Evolutionary conservation across 768 basidiomycete genomes (phyloP).

Genomic region (Trametes villosa): DNA sequence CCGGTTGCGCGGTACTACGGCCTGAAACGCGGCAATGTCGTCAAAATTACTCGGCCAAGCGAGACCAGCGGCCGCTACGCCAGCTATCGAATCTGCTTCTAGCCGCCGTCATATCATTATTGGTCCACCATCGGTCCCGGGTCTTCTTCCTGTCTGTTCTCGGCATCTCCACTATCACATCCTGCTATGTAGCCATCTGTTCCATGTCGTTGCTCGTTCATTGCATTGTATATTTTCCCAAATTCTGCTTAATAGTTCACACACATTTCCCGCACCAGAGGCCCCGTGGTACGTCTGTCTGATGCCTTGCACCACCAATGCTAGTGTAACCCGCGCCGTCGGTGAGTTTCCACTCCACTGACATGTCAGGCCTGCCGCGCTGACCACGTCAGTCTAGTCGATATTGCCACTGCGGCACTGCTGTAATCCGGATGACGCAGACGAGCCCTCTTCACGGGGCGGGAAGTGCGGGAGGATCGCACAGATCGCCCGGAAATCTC

Average conservation of each 20-base stretch:
- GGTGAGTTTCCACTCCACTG: background rate
- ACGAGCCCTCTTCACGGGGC: background rate
- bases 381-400: background rate
- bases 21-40: constrained; percentile 91
- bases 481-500: background rate
- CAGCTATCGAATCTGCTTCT: constrained; percentile 91
- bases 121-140: background rate
- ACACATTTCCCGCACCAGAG: background rate
- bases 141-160: background rate
- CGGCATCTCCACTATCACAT: constrained; percentile 1
- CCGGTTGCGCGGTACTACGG: constrained; percentile 99
- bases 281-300: background rate
- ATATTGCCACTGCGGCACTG: too few species aligned
- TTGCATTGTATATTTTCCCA: constrained; percentile 17
- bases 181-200: constrained; percentile 15
- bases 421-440: background rate
- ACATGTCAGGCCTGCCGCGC: background rate
- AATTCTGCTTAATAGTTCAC: background rate
- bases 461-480: constrained; percentile 10
- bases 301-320: background rate
- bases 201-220: constrained; percentile 5
- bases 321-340: background rate
- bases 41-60: constrained; percentile 96
- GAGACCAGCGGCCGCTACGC: constrained; percentile 96
- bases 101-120: constrained; percentile 17